phyloP scores from a whole-genome alignment of 2,329 filamentous ascomycete species.

The Calonectria montana region DNA sequence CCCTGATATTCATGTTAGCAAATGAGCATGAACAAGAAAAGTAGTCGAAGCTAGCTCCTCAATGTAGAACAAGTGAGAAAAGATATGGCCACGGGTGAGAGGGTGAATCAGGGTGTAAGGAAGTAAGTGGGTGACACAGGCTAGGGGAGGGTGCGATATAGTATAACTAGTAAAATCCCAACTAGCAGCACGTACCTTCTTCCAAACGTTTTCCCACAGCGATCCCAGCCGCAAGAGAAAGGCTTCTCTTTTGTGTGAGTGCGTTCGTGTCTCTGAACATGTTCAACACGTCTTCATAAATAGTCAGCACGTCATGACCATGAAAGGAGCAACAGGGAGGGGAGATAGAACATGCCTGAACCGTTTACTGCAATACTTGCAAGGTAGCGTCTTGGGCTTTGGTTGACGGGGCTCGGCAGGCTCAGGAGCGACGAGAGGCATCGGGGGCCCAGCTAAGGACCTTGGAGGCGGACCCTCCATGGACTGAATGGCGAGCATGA shows the following conservation, averaged over 20 bases:
- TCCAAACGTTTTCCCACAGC: slow-evolving; percentile 72
- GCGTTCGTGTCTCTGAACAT: slow-evolving; percentile 72
- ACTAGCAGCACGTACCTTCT: slow-evolving; percentile 62
- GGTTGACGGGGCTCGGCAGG: slow-evolving; percentile 64
- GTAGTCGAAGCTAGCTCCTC: neutral
- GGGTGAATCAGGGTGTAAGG: neutral
- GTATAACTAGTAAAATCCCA: slow-evolving; percentile 26
- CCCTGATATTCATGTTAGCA: slow-evolving; percentile 73
- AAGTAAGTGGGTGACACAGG: slow-evolving; percentile 26
- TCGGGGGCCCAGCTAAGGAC: slow-evolving; percentile 39
- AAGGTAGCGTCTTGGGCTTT: slow-evolving; percentile 71
- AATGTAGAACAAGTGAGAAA: neutral
- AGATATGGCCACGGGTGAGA: neutral
- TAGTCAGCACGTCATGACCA: neutral
- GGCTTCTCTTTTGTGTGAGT: slow-evolving; percentile 75
- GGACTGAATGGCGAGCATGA: slow-evolving; percentile 66
- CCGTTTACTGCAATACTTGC: slow-evolving; percentile 72
- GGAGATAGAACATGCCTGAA: slow-evolving; percentile 63
- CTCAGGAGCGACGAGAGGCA: slow-evolving; percentile 52
- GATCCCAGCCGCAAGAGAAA: slow-evolving; percentile 68
- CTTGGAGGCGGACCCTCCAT: slow-evolving; percentile 59
- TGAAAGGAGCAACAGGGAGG: slow-evolving; percentile 30
- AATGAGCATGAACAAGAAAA: slow-evolving; percentile 16
- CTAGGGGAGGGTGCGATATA: slow-evolving; percentile 34
- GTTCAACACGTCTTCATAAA: slow-evolving; percentile 66